Conservation (phyloP, 2,329 filamentous ascomycete species). For the Cercospora sp. region DNA sequence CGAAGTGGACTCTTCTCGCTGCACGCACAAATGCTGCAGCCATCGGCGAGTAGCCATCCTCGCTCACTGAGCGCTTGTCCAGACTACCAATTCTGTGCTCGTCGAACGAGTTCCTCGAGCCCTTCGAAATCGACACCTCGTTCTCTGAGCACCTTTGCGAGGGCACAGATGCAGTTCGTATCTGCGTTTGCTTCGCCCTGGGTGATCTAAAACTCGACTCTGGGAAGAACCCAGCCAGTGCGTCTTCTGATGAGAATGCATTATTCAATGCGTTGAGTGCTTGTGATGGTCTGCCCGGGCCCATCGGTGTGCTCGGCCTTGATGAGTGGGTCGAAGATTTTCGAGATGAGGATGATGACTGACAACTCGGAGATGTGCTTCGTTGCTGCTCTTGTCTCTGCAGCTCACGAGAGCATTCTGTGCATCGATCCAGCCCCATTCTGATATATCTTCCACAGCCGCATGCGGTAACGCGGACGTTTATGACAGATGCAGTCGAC, state of each 20-base stretch:
- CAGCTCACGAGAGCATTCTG: neutral
- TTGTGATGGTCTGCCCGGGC: neutral
- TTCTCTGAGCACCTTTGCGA: neutral
- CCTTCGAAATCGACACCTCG: neutral
- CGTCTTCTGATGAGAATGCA: slow-evolving; percentile 3
- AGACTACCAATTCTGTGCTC: neutral
- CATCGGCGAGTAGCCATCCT: slow-evolving; percentile 16
- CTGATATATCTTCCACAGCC: slow-evolving; percentile 3
- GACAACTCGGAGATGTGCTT: neutral
- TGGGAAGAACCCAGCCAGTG: neutral
- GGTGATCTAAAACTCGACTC: neutral
- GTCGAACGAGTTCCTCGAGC: neutral
- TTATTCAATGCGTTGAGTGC: neutral
- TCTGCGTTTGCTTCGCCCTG: neutral
- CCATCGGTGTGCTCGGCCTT: neutral
- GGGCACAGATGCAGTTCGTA: neutral
- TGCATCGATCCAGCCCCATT: neutral
- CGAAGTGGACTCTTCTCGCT: neutral
- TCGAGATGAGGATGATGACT: neutral
- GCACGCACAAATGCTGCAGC: slow-evolving; percentile 17
- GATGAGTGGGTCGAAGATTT: neutral
- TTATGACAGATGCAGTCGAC: neutral
- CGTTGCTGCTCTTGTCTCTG: neutral
- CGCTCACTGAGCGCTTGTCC: slow-evolving; percentile 1
- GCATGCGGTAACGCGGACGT: slow-evolving; percentile 5